A percentile compares a stretch with the other conserved stretches of the same genome.
These are phyloP conservation scores for Collybia mongolica DNA, from an alignment of 768 basidiomycete genomes.

Conservation along the genomic window DNA sequence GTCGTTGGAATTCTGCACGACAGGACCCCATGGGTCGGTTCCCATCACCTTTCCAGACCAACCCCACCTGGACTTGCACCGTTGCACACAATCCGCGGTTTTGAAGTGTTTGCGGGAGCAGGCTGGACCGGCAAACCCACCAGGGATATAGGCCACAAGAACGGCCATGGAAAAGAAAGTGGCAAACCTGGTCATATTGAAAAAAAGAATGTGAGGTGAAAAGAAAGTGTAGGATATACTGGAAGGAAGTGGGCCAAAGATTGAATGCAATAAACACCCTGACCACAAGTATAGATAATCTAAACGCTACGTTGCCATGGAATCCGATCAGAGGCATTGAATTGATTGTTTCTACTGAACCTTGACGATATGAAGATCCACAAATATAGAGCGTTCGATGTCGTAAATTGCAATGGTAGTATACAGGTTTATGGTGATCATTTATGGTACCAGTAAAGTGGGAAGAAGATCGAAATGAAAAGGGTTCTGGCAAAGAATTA, in stretches of 20 bases:
- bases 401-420: slow-evolving; percentile 16
- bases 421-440: slow-evolving; percentile 6
- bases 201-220: slow-evolving; percentile 22
- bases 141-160: slow-evolving; percentile 31
- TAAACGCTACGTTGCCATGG: no score
- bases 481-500: no score
- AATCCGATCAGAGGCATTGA: neutral
- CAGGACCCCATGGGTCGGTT: slow-evolving; percentile 55
- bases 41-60: slow-evolving; percentile 50
- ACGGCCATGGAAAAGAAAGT: slow-evolving; percentile 31
- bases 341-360: neutral
- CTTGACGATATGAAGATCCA: neutral
- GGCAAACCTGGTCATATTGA: slow-evolving; percentile 36
- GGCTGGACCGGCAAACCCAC: slow-evolving; percentile 43
- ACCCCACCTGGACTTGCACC: slow-evolving; percentile 44
- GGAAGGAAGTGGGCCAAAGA: neutral
- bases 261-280: no score
- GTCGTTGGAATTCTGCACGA: slow-evolving; percentile 37
- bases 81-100: slow-evolving; percentile 32
- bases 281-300: no score
- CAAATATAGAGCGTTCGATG: no score
- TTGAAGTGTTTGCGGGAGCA: slow-evolving; percentile 37
- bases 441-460: no score
- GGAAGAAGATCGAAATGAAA: no score
- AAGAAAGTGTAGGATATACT: slow-evolving; percentile 10